Evolutionary conservation across 495 filamentous ascomycete species (phyloP), one percentile per base, ranked within the genome.

Genomic region (Cudoniella acicularis): DNA sequence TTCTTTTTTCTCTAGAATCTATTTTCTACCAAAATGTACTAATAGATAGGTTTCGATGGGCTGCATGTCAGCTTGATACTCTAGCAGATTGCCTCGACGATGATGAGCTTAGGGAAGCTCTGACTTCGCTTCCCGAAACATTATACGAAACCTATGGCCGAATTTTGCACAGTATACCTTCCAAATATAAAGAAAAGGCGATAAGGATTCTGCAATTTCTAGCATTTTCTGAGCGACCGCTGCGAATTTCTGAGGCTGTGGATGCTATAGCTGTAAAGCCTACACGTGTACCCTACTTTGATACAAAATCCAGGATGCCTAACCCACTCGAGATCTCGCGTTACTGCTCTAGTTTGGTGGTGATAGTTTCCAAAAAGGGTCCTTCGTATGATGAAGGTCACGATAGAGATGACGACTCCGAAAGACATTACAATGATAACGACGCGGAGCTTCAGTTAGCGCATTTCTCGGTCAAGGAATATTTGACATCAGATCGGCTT

Each of bases 401-500:
- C n/a, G n/a, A n/a, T n/a, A n/a, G n/a, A n/a, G n/a, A n/a, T n/a
- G n/a, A n/a, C n/a, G n/a, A n/a, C n/a, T n/a, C n/a, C n/a, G n/a
- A n/a, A n/a, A n/a, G n/a, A n/a, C n/a, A n/a, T n/a, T n/a, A n/a
- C n/a, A n/a, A n/a, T 10, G 49, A 30, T 23, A 24, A 17, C 9
- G 8, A 24, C 21, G 25, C 8, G 10, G 9, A 52, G 49, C 49
- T 73, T 26, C 56, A 56, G 36, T 57, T 76, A 10, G 72, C 70
- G 21, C 73, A 76, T 56, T 72, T 64, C 51, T 71, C 72, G 9
- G 70, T 75, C 42, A 65, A 73, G 45, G 67, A 73, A 55, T 75
- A 70, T 57, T 53, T 76, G 2, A 57, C 53, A 11, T 48, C 45
- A 48, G 17, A 17, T n/a, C 45, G n/a, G 45, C 6, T 48, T 48